phyloP scores from a whole-genome alignment of 1,139 yeast species.

The Diutina siamensis region DNA sequence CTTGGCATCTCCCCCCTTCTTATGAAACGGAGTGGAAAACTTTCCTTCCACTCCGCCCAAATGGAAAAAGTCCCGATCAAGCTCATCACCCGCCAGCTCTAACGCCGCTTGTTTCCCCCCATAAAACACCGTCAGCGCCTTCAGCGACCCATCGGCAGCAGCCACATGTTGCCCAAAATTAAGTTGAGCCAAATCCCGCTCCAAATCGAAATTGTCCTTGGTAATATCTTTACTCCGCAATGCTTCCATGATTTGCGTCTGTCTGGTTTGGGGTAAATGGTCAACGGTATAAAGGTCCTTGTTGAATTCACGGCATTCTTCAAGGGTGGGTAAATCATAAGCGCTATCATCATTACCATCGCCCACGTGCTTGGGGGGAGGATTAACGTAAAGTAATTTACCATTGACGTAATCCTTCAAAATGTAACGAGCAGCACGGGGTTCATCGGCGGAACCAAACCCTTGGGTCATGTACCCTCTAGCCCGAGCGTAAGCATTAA shows the following conservation, averaged over 20 bases:
- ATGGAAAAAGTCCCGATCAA: slow-evolving; percentile 76
- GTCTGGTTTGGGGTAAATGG: slow-evolving; percentile 60
- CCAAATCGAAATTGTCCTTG: slow-evolving; percentile 43
- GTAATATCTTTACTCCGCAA: slow-evolving; percentile 43
- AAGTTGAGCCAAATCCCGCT: slow-evolving; percentile 57
- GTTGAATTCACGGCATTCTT: slow-evolving; percentile 55
- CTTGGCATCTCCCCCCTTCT: slow-evolving; percentile 17
- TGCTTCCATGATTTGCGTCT: slow-evolving; percentile 56
- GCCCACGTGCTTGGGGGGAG: slow-evolving; percentile 61
- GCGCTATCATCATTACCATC: slow-evolving; percentile 13
- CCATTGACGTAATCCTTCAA: slow-evolving; percentile 94
- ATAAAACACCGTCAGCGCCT: slow-evolving; percentile 31
- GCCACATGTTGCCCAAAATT: slow-evolving; percentile 68
- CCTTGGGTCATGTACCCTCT: slow-evolving; percentile 98
- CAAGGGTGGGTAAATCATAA: slow-evolving; percentile 28
- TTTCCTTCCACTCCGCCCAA: slow-evolving; percentile 56
- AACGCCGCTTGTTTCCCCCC: slow-evolving; percentile 80
- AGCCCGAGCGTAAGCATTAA: slow-evolving; percentile 90
- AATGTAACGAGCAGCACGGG: slow-evolving; percentile 87
- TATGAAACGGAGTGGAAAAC: slow-evolving; percentile 64
- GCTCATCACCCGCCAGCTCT: slow-evolving; percentile 63
- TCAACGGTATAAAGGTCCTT: slow-evolving; percentile 55
- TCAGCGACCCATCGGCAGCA: slow-evolving; percentile 20
- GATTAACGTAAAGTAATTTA: slow-evolving; percentile 70
- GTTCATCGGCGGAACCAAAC: slow-evolving; percentile 93